phyloP scores from a whole-genome alignment of 805 yeast species.

The Starmera quercuum region DNA sequence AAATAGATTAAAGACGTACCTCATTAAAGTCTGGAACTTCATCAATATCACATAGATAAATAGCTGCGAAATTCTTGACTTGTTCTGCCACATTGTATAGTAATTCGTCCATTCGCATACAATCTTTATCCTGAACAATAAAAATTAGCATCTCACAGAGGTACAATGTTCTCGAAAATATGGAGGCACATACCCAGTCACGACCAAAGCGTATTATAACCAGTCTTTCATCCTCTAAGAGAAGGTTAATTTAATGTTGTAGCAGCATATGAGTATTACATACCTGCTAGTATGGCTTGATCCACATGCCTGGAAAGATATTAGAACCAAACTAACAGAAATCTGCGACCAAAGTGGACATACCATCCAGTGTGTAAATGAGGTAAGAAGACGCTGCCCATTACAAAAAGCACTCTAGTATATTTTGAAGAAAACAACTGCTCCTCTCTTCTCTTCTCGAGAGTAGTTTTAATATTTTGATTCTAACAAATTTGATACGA shows the following conservation, averaged over 20 bases:
- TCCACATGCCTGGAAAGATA: constrained; percentile 70
- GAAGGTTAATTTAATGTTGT: constrained; percentile 6
- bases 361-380: constrained; percentile 72
- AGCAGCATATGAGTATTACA: not conserved
- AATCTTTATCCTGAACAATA: constrained; percentile 44
- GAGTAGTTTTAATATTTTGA: too few species aligned
- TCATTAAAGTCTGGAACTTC: constrained; percentile 85
- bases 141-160: too few species aligned
- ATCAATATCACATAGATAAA: constrained; percentile 83
- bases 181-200: constrained; percentile 31
- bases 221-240: constrained; percentile 68
- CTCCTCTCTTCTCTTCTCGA: too few species aligned
- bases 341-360: constrained; percentile 1
- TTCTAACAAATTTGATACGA: too few species aligned
- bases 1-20: constrained; percentile 19
- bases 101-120: constrained; percentile 88
- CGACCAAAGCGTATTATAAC: constrained; percentile 88
- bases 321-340: constrained; percentile 2
- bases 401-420: too few species aligned
- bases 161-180: not conserved
- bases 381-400: constrained; percentile 81
- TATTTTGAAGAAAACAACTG: too few species aligned
- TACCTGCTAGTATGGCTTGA: constrained; percentile 77
- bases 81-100: constrained; percentile 74
- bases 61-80: constrained; percentile 78